These are phyloP conservation scores for Penicillium janthinellum DNA, from an alignment of 2,329 filamentous ascomycete genomes.

Conservation along the genomic window DNA sequence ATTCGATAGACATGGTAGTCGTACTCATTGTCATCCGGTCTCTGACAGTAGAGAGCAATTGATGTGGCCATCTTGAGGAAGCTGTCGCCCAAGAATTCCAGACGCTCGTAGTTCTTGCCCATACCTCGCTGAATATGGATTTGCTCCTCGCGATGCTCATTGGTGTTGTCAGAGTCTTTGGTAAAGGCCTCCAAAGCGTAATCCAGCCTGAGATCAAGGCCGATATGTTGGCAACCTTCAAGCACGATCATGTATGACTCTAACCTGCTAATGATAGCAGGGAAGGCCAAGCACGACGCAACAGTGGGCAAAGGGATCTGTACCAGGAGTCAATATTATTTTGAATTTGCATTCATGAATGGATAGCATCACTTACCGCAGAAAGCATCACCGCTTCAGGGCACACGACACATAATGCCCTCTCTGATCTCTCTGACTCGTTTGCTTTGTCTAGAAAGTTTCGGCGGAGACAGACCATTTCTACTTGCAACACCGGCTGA, in stretches of 20 bases:
- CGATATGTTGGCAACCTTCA: constrained; percentile 70
- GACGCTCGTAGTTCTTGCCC: constrained; percentile 90
- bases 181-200: constrained; percentile 87
- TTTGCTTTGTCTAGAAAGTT: constrained; percentile 75
- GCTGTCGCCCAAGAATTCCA: constrained; percentile 91
- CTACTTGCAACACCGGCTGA: constrained; percentile 80
- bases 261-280: constrained; percentile 79
- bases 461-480: constrained; percentile 73
- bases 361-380: constrained; percentile 55
- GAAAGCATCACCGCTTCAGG: constrained; percentile 78
- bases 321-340: not conserved
- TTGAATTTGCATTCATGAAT: not conserved
- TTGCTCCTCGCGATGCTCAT: constrained; percentile 68
- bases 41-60: constrained; percentile 76
- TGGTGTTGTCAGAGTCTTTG: constrained; percentile 84
- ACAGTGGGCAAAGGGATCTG: constrained; percentile 72
- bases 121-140: constrained; percentile 80
- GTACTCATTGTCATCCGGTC: constrained; percentile 78
- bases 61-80: constrained; percentile 96
- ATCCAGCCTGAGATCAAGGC: constrained; percentile 64
- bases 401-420: constrained; percentile 67
- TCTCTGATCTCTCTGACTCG: constrained; percentile 51
- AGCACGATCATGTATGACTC: constrained; percentile 79
- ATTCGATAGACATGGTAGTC: constrained; percentile 89
- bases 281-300: constrained; percentile 72